Conservation (phyloP, 768 basidiomycete species). For the Lentinula raphanica region DNA sequence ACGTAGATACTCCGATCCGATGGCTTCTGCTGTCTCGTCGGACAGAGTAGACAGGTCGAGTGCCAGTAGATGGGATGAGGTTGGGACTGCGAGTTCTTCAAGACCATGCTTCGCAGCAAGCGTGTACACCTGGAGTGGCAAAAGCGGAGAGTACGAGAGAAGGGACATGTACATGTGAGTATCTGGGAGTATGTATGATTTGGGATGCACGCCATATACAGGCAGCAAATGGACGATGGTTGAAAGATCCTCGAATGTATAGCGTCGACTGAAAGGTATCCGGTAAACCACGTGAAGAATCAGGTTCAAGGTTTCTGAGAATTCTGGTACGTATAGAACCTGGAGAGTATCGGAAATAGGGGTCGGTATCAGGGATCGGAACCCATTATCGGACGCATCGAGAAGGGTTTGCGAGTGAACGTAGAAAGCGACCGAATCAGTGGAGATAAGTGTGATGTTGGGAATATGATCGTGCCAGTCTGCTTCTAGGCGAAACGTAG, state of each 20-base stretch:
- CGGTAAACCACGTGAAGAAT: slow-evolving; percentile 70
- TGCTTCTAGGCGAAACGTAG: slow-evolving; percentile 72
- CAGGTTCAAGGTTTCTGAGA: slow-evolving; percentile 61
- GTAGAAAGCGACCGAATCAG: slow-evolving; percentile 82
- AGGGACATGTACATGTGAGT: slow-evolving; percentile 56
- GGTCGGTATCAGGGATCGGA: slow-evolving; percentile 52
- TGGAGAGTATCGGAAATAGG: slow-evolving; percentile 36
- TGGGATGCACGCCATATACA: slow-evolving; percentile 56
- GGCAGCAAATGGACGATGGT: slow-evolving; percentile 51
- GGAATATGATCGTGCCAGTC: slow-evolving; percentile 38
- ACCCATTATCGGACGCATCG: slow-evolving; percentile 56
- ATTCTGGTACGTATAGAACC: slow-evolving; percentile 56
- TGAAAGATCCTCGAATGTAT: slow-evolving; percentile 53
- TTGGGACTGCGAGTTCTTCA: slow-evolving; percentile 67
- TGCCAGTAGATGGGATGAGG: slow-evolving; percentile 70
- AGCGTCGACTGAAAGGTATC: slow-evolving; percentile 71
- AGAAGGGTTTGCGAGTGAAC: slow-evolving; percentile 60
- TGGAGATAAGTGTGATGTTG: slow-evolving; percentile 61
- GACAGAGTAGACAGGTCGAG: slow-evolving; percentile 63
- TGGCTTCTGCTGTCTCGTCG: slow-evolving; percentile 63
- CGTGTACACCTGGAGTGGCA: slow-evolving; percentile 68
- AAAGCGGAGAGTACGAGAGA: slow-evolving; percentile 60
- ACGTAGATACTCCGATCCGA: slow-evolving; percentile 75
- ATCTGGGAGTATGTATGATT: slow-evolving; percentile 38
- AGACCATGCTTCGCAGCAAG: slow-evolving; percentile 64